phyloP scores from a whole-genome alignment of 2,329 filamentous ascomycete species.

The Lasiodiplodia sp. region DNA sequence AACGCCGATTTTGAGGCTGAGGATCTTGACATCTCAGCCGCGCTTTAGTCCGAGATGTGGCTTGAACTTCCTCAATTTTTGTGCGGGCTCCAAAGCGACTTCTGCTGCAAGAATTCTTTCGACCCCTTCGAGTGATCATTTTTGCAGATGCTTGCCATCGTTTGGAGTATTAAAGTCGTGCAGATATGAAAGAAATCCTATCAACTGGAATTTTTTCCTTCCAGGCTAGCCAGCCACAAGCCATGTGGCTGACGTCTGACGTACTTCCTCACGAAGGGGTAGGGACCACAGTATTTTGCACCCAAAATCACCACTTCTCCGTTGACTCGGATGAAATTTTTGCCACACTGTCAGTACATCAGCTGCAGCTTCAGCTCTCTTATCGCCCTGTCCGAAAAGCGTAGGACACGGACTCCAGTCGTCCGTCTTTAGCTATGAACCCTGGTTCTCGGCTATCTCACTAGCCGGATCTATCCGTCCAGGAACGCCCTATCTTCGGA shows the following conservation, averaged over 20 bases:
- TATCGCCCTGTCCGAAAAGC: neutral
- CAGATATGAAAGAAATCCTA: no score
- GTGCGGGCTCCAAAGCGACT: no score
- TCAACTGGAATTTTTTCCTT: no score
- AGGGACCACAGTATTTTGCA: neutral
- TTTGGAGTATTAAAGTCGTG: no score
- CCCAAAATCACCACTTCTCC: neutral
- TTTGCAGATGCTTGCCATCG: no score
- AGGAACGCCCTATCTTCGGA: neutral
- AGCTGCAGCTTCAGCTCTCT: neutral
- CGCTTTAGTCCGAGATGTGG: neutral
- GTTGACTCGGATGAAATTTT: neutral
- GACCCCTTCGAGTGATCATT: no score
- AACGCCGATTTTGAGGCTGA: neutral
- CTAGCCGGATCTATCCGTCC: no score
- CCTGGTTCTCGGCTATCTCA: neutral
- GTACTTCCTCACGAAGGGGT: neutral
- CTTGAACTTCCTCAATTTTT: no score
- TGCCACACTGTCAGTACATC: neutral
- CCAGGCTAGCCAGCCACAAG: neutral
- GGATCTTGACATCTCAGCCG: neutral
- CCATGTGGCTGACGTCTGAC: neutral
- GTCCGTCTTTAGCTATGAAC: neutral
- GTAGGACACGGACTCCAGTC: neutral
- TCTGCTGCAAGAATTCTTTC: no score